Base-by-base conservation (phyloP, 352 stramenopile species). In the Thalassiosira hispida region DNA sequence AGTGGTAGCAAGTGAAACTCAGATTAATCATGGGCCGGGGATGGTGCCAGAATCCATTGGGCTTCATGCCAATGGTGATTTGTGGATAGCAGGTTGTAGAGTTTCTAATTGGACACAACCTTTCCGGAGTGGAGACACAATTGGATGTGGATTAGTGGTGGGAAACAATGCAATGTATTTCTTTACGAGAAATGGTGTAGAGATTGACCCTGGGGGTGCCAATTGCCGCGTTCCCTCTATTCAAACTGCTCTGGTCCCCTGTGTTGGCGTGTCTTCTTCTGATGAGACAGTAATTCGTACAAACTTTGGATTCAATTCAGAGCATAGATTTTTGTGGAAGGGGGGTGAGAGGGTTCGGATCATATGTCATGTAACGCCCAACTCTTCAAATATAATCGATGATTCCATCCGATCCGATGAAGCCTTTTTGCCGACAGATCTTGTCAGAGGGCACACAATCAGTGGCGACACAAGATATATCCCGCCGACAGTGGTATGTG, bases 81-180 rank as follows among this genome's bases (percentile, higher is more conserved):
- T 68, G 20, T 68, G 59, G 59, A 7, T 68, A 16, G 33, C 12
- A 51, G 59, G 59, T 25, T 11, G 3, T 51, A 27, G 59, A 55
- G 9, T 68, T 16, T 12, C 18, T 22, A 68, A 55, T 22, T 68
- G 59, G 59, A 68, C 59, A 22, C 33, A 11, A 35, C 59, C 33
- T 55, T 81, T 68, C 25, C 38, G 49, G 55, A 63, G 63, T 40
- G 71, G 70, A 27, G 77, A 85, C 16, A 72, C 69, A 0, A 67
- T 85, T 51, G 77, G 77, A 22, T 85, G 77, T 35, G 77, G 77
- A 55, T 33, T 81, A 5, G 65, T 81, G 23, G 35, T 85, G 23
- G 49, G 42, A 35, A 60, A 38, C 5, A 61, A 49, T 14, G 18
- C 63, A 35, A 64, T 60, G n/a, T 60, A 68, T 47, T 76, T 84